Evolutionary conservation across 2,329 filamentous ascomycete species (phyloP).

Genomic region (Pseudogymnoascus sp.): DNA sequence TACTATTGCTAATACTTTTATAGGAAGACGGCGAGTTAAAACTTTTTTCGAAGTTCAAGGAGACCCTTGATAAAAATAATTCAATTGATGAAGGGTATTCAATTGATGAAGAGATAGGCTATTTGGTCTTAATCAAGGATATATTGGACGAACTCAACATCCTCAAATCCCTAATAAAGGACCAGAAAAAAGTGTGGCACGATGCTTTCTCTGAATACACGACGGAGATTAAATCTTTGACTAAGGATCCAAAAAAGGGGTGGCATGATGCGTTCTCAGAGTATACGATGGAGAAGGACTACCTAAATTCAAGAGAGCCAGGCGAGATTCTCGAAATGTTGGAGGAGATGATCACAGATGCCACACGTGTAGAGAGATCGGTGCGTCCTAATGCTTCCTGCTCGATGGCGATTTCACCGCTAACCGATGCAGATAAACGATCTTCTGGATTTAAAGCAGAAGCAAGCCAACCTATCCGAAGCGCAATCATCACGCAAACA

Average conservation of each 20-base stretch:
- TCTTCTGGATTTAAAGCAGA: conserved; percentile 39
- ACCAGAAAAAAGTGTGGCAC: neutral
- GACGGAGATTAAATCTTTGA: conserved; percentile 11
- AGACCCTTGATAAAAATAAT: neutral
- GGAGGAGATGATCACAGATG: conserved; percentile 14
- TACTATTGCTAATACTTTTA: neutral
- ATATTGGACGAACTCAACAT: conserved; percentile 18
- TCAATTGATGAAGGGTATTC: neutral
- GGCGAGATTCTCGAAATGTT: conserved; percentile 11
- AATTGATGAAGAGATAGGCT: neutral
- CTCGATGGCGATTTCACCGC: neutral
- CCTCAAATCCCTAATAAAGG: neutral
- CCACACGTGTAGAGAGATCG: conserved; percentile 12
- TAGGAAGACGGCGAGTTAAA: neutral
- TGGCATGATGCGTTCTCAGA: conserved; percentile 13
- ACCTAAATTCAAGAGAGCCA: conserved; percentile 3
- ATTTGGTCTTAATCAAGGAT: conserved; percentile 15
- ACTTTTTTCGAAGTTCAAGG: neutral
- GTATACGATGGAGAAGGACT: conserved; percentile 10
- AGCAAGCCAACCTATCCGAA: conserved; percentile 40
- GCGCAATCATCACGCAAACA: conserved; percentile 36
- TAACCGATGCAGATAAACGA: conserved; percentile 21
- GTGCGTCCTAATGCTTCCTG: neutral
- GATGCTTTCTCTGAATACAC: neutral
- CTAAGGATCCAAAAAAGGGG: conserved; percentile 13